phyloP scores from a whole-genome alignment of 306 rosid genomes.

The Senna siamea region DNA sequence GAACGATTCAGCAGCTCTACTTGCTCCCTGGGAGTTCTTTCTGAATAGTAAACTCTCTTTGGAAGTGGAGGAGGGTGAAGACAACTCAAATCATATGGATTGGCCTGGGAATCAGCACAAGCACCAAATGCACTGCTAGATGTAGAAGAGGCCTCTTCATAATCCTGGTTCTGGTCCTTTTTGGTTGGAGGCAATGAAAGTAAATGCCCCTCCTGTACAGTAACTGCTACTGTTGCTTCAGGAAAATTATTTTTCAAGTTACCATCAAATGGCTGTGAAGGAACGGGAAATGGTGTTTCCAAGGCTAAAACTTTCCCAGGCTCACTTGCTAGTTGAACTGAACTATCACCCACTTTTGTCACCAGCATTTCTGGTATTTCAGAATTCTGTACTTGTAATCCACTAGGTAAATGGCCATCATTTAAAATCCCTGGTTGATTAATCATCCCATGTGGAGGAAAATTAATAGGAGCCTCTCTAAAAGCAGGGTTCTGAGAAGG shows the following conservation, averaged over 20 bases:
- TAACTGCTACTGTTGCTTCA: slow-evolving; percentile 38
- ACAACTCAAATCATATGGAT: slow-evolving; percentile 43
- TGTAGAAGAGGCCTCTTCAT: slow-evolving; percentile 42
- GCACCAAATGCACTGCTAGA: slow-evolving; percentile 45
- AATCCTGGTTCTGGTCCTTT: slow-evolving; percentile 43
- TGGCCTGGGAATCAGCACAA: slow-evolving; percentile 49
- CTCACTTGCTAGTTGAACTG: slow-evolving; percentile 45
- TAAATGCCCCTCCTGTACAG: slow-evolving; percentile 37
- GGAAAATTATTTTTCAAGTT: slow-evolving; percentile 34
- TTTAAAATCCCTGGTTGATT: slow-evolving; percentile 43
- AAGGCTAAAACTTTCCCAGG: slow-evolving; percentile 34
- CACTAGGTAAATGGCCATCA: slow-evolving; percentile 40
- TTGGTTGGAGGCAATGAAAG: slow-evolving; percentile 40
- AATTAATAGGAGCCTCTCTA: slow-evolving; percentile 34
- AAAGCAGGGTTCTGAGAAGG: slow-evolving; percentile 41
- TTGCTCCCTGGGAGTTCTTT: slow-evolving; percentile 63
- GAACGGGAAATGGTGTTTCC: slow-evolving; percentile 35
- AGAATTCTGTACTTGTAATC: slow-evolving; percentile 39
- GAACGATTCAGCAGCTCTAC: slow-evolving; percentile 59
- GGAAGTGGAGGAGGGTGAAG: slow-evolving; percentile 54
- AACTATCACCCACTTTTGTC: slow-evolving; percentile 41
- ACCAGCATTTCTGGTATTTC: slow-evolving; percentile 43
- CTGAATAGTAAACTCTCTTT: slow-evolving; percentile 58
- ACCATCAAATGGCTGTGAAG: slow-evolving; percentile 45
- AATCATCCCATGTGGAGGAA: slow-evolving; percentile 42